A percentile compares a stretch with the other conserved stretches of the same genome.
These are phyloP conservation scores for Rhodotorula toruloides DNA, from an alignment of 768 basidiomycete genomes.

Conservation along the genomic window DNA sequence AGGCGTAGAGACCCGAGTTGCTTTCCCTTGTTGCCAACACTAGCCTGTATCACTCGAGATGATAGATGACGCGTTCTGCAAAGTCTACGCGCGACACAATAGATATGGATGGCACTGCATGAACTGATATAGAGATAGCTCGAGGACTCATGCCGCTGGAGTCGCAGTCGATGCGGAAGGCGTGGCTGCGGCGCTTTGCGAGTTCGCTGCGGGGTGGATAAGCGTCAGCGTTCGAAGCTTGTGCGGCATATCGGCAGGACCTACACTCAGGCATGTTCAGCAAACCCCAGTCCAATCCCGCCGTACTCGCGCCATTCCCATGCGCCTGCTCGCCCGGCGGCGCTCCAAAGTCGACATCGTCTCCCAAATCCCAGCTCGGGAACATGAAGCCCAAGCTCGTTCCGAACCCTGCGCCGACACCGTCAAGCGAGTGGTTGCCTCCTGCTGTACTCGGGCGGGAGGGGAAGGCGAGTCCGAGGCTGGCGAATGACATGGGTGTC, in stretches of 20 bases:
- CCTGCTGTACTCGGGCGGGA: no score
- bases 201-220: not conserved
- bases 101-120: no score
- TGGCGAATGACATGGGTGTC: no score
- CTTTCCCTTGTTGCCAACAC: no score
- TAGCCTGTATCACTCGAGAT: no score
- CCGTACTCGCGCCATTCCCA: not conserved
- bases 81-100: no score
- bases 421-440: not conserved
- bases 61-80: no score
- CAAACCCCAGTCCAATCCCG: not conserved
- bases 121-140: no score
- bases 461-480: not conserved
- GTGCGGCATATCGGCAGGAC: not conserved
- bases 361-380: not conserved
- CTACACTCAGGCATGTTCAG: conserved; percentile 1
- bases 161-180: no score
- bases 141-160: no score
- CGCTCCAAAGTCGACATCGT: not conserved
- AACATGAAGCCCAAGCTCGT: not conserved
- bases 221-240: not conserved
- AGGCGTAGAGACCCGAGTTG: not conserved
- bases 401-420: not conserved
- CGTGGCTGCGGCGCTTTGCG: not conserved
- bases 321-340: not conserved